phyloP scores from a whole-genome alignment of 2,329 filamentous ascomycete species.

The Lecanosticta acicola region DNA sequence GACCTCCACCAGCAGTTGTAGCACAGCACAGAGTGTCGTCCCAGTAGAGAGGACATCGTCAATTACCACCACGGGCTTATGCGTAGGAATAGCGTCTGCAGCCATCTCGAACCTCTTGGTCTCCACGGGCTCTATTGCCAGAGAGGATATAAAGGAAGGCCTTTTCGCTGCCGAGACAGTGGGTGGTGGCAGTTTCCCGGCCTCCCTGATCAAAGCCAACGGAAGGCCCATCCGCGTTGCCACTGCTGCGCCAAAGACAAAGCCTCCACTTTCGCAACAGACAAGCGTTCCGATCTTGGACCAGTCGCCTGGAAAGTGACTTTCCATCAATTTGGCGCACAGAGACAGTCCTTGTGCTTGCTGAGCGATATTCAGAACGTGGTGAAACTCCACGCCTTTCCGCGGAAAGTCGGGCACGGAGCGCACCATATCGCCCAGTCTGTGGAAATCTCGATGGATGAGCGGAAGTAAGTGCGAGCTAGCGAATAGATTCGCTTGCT shows the following conservation, averaged over 20 bases:
- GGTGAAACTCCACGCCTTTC: constrained; percentile 50
- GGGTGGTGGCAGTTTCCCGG: constrained; percentile 56
- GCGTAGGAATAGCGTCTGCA: constrained; percentile 36
- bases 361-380: constrained; percentile 53
- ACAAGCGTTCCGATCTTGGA: constrained; percentile 41
- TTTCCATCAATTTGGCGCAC: constrained; percentile 48
- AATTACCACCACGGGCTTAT: constrained; percentile 49
- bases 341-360: constrained; percentile 47
- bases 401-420: constrained; percentile 48
- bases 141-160: constrained; percentile 52
- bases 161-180: constrained; percentile 45
- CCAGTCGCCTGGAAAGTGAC: constrained; percentile 47
- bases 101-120: constrained; percentile 48
- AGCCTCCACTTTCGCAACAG: constrained; percentile 55
- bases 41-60: constrained; percentile 58
- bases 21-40: constrained; percentile 49
- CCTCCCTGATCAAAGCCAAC: constrained; percentile 50
- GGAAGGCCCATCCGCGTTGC: constrained; percentile 39
- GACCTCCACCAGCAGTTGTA: constrained; percentile 44
- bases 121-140: constrained; percentile 14
- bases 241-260: constrained; percentile 51
- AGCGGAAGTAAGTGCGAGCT: constrained; percentile 40
- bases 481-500: constrained; percentile 17
- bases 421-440: constrained; percentile 48
- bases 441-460: constrained; percentile 43